phyloP scores from a whole-genome alignment of 306 rosid genomes.

The Ormosia semicastrata region DNA sequence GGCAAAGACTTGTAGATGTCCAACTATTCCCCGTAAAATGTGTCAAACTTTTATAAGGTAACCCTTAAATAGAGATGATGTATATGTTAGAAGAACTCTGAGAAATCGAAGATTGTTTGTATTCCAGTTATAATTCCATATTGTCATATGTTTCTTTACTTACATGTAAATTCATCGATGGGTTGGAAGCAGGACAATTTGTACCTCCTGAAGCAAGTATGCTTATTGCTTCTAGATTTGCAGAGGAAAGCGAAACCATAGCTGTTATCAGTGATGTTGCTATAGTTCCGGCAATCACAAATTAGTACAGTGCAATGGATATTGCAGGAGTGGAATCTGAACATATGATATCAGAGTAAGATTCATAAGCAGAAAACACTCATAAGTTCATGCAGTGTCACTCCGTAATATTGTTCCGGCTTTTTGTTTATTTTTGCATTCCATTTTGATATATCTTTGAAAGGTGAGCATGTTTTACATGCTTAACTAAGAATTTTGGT shows the following conservation, averaged over 20 bases:
- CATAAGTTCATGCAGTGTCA: background rate
- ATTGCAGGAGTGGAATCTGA: constrained; percentile 54
- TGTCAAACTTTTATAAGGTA: constrained; percentile 12
- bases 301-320: constrained; percentile 49
- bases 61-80: background rate
- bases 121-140: background rate
- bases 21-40: constrained; percentile 57
- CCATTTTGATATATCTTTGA: too few relatives aligned
- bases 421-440: background rate
- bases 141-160: constrained; percentile 14
- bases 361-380: background rate
- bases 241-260: constrained; percentile 44
- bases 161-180: constrained; percentile 54
- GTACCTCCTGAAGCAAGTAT: constrained; percentile 44
- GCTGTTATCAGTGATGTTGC: constrained; percentile 54
- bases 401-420: background rate
- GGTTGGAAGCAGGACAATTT: constrained; percentile 26
- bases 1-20: constrained; percentile 69
- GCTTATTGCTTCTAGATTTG: constrained; percentile 59
- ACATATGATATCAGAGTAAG: background rate
- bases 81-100: background rate
- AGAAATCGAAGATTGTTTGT: background rate
- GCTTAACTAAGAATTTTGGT: too few relatives aligned
- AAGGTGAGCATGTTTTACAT: too few relatives aligned
- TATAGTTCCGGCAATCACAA: constrained; percentile 57